Base-by-base conservation (phyloP, 225 moss, liverwort and hornwort genomes). In the Climacium dendroides region DNA sequence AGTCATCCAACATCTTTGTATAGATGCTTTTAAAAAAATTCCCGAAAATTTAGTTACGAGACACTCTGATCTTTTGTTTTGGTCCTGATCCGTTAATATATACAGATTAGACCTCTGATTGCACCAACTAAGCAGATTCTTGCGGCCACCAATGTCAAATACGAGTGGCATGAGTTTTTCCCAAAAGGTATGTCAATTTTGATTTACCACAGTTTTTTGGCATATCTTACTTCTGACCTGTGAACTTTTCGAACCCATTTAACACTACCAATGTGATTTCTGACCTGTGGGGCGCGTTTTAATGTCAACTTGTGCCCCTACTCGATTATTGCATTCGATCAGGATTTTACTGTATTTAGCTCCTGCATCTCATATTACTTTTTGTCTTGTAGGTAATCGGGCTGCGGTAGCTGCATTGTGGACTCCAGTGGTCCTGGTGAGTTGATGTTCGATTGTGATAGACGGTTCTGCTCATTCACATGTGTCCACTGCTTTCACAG, bases 361-460 rank as follows among this genome's bases (percentile, higher is more conserved):
- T 85, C 26, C 25, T 79, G 60, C 84, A 60, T 78, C 62, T 85
- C 65, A 75, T 45, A 54, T 83, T 19, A 61, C 84, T 65, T 61
- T 87, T 48, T 83, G 41, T 47, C 54, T 85, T 74, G 47, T 86
- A 93, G 93, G 93, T 71, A 91, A 88, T 81, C 90, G 91, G n/a
- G 93, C 93, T 90, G 93, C 93, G 32, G 88, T 93, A 80, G 85
- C 86, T 85, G 93, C 91, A 37, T 90, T 98, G 82, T 98, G 98
- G 98, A 95, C 98, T 87, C 98, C 98, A 64, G 98, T 98, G 58
- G 47, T 98, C 81, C 64, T 98, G 94, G 98, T 98, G 90, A 89
- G 87, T 87, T 81, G 34, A 62, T 82, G 34, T 64, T 82, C 43
- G 39, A 84, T 74, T 39, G 57, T 52, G 57, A 74, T 47, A 48